Evolutionary conservation across 148 eudicot genomes (phyloP).

Genomic region (Amaranthus hypochondriacus): DNA sequence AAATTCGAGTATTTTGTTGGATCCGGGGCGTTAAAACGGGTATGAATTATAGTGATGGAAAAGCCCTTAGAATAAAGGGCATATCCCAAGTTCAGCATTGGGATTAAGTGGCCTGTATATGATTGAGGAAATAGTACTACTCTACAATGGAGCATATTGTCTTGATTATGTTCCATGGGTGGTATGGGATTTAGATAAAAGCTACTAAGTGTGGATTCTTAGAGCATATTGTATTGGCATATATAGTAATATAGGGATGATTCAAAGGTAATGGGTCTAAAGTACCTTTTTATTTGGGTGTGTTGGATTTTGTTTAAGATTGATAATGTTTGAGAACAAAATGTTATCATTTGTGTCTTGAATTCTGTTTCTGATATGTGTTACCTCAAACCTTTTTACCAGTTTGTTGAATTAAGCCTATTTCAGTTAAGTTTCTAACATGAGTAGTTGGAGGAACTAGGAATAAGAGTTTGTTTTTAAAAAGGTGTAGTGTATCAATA

Average conservation of each 20-base stretch:
- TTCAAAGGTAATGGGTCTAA: neutral
- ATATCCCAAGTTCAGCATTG: constrained; percentile 42
- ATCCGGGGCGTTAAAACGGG: constrained; percentile 28
- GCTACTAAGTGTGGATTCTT: neutral
- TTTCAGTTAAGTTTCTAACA: neutral
- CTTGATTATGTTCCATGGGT: constrained; percentile 10
- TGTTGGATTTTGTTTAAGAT: too few relatives aligned
- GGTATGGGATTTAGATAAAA: neutral
- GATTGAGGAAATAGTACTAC: constrained; percentile 36
- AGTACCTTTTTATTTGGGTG: neutral
- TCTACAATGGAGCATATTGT: constrained; percentile 10
- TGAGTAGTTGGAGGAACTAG: neutral
- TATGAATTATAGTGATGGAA: constrained; percentile 33
- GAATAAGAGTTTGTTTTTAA: constrained; percentile 2
- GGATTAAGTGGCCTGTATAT: constrained; percentile 38
- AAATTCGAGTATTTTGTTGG: constrained; percentile 35
- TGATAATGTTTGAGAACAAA: too few relatives aligned
- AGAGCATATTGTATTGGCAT: neutral
- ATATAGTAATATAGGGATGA: neutral
- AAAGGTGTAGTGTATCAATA: neutral
- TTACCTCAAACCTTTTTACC: neutral
- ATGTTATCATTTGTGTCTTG: neutral
- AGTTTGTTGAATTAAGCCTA: neutral
- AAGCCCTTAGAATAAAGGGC: constrained; percentile 37
- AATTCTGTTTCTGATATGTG: neutral